phyloP scores from a whole-genome alignment of 2,329 filamentous ascomycete genomes.

The Aspergillaceae sp. region DNA sequence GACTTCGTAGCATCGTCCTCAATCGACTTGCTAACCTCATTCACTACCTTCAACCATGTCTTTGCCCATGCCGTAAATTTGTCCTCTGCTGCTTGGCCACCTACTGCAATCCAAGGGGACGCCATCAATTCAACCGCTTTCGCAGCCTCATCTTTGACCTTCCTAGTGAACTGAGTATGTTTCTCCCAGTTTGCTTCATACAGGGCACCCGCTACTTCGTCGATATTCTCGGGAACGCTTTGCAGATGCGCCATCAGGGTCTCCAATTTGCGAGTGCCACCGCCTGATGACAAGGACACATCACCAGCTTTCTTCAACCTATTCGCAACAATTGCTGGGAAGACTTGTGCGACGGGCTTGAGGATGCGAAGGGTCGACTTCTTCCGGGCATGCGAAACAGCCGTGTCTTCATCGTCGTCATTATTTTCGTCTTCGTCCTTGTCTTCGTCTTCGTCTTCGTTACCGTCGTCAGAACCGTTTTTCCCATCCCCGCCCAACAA shows the following conservation, averaged over 20 bases:
- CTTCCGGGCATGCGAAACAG: slow-evolving; percentile 32
- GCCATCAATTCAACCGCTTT: slow-evolving; percentile 61
- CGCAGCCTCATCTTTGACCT: slow-evolving; percentile 43
- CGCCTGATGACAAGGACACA: slow-evolving; percentile 8
- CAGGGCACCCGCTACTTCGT: slow-evolving; percentile 39
- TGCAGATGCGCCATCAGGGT: slow-evolving; percentile 25
- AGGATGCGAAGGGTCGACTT: slow-evolving; percentile 35
- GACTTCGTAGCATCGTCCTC: slow-evolving; percentile 2
- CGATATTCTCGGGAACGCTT: slow-evolving; percentile 33
- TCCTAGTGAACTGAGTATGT: slow-evolving; percentile 23
- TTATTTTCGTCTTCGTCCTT: slow-evolving; percentile 8
- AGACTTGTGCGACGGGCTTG: slow-evolving; percentile 36
- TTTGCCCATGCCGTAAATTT: slow-evolving; percentile 71
- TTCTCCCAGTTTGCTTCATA: slow-evolving; percentile 34
- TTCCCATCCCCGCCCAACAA: slow-evolving; percentile 23
- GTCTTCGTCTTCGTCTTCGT: slow-evolving; percentile 9
- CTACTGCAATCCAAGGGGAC: slow-evolving; percentile 63
- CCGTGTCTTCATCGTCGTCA: slow-evolving; percentile 20
- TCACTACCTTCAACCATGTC: slow-evolving; percentile 44
- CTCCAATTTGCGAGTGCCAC: slow-evolving; percentile 25
- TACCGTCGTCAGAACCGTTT: slow-evolving; percentile 11
- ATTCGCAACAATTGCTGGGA: slow-evolving; percentile 35
- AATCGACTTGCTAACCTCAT: slow-evolving; percentile 30
- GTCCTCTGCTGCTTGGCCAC: slow-evolving; percentile 52
- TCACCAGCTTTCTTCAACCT: slow-evolving; percentile 29